Evolutionary conservation across 73 alveolate species (phyloP).

Genomic region (Symbiodinium natans): DNA sequence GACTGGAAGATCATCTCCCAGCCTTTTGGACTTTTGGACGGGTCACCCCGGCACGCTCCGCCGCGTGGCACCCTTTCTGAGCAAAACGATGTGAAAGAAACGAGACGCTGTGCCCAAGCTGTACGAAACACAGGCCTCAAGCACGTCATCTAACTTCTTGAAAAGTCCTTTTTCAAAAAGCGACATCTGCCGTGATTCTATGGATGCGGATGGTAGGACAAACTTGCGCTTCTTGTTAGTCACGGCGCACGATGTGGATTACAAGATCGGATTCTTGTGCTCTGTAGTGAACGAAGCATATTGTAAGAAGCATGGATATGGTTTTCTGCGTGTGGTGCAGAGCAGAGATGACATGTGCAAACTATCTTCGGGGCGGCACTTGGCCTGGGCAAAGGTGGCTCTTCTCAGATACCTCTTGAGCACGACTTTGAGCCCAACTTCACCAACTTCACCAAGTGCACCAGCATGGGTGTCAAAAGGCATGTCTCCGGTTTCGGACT

Average conservation of each 20-base stretch:
- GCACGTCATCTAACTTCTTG: no score
- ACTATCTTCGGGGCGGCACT: slow-evolving; percentile 35
- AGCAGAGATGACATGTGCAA: slow-evolving; percentile 5
- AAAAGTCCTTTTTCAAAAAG: not conserved
- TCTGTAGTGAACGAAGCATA: slow-evolving; percentile 89
- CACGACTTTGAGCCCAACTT: no score
- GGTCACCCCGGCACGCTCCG: no score
- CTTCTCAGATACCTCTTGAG: slow-evolving; percentile 4
- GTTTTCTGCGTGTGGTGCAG: slow-evolving; percentile 24
- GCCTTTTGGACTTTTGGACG: no score
- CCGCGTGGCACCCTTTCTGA: no score
- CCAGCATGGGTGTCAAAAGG: not conserved
- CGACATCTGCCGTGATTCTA: not conserved
- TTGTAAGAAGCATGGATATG: slow-evolving; percentile 37
- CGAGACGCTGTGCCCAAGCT: no score
- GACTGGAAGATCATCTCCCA: no score
- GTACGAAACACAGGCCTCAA: no score
- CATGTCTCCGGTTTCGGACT: not conserved
- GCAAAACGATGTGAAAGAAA: no score
- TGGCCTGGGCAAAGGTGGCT: slow-evolving; percentile 90
- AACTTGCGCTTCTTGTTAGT: slow-evolving; percentile 42
- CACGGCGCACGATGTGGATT: slow-evolving; percentile 52
- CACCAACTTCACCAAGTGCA: no score
- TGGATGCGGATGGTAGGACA: not conserved
- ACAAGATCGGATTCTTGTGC: slow-evolving; percentile 76